Conservation (phyloP, 768 basidiomycete species). For the Pisolithus sp. region DNA sequence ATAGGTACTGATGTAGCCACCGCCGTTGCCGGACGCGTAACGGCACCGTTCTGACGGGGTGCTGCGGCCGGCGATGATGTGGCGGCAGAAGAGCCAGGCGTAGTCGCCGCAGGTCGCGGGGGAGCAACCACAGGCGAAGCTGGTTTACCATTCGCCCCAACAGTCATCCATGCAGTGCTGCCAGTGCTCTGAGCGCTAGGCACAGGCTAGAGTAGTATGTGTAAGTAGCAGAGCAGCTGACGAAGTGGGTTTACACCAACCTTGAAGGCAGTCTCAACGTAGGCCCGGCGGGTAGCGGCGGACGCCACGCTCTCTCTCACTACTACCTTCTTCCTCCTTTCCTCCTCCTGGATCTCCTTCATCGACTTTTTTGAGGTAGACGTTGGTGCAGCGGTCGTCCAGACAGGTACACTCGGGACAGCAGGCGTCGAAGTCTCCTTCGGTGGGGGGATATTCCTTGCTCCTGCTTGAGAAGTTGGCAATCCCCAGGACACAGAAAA, state of each 20-base stretch:
- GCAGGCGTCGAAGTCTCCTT: constrained; percentile 40
- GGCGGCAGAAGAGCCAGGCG: constrained; percentile 23
- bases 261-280: constrained; percentile 77
- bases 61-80: constrained; percentile 23
- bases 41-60: constrained; percentile 33
- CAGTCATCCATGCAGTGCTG: constrained; percentile 76
- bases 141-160: constrained; percentile 72
- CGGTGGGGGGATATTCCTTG: constrained; percentile 32
- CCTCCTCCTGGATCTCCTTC: constrained; percentile 99
- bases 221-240: constrained; percentile 4
- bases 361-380: constrained; percentile 76
- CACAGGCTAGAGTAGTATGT: constrained; percentile 25
- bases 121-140: constrained; percentile 22
- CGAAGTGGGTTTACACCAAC: constrained; percentile 30
- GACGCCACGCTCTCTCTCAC: constrained; percentile 55
- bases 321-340: constrained; percentile 66
- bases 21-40: constrained; percentile 27
- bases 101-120: constrained; percentile 30
- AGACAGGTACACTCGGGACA: constrained; percentile 46
- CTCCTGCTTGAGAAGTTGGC: constrained; percentile 74
- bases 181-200: constrained; percentile 30
- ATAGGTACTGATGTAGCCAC: constrained; percentile 26
- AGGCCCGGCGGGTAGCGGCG: constrained; percentile 57
- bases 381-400: constrained; percentile 60
- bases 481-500: constrained; percentile 81